phyloP scores from a whole-genome alignment of 768 basidiomycete genomes.

The Daedalea quercina region DNA sequence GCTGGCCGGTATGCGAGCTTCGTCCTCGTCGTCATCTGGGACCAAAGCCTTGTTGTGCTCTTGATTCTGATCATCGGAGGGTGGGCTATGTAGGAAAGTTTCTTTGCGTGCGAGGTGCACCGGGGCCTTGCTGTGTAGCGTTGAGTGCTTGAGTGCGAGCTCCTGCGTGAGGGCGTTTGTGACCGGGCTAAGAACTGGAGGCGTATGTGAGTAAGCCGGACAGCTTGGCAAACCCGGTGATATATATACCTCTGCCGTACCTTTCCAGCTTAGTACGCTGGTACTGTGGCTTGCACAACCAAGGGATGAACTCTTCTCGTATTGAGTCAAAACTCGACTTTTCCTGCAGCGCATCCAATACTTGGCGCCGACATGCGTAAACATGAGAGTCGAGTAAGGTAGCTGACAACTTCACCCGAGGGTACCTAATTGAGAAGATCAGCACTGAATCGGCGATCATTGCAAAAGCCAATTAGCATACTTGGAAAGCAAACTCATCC shows the following conservation, averaged over 20 bases:
- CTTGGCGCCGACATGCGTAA: conserved; percentile 73
- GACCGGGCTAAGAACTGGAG: conserved; percentile 39
- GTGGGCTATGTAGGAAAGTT: conserved; percentile 9
- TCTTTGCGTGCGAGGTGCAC: conserved; percentile 11
- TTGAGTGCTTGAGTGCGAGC: conserved; percentile 56
- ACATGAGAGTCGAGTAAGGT: conserved; percentile 82
- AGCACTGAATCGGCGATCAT: not conserved
- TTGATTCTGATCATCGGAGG: conserved; percentile 15
- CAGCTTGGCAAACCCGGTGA: not conserved
- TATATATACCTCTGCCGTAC: conserved; percentile 46
- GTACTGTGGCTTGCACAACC: conserved; percentile 85
- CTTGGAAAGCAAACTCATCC: conserved; percentile 70
- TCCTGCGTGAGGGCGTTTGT: conserved; percentile 39
- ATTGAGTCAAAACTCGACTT: conserved; percentile 75
- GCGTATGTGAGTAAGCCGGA: not conserved
- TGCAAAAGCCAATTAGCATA: conserved; percentile 26
- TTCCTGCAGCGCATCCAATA: conserved; percentile 65
- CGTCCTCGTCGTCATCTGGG: conserved; percentile 31
- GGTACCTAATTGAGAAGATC: conserved; percentile 45
- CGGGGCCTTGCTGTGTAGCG: conserved; percentile 27
- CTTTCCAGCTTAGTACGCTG: conserved; percentile 51
- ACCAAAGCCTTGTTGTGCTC: conserved; percentile 29
- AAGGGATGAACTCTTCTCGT: conserved; percentile 86
- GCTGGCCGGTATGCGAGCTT: conserved; percentile 31
- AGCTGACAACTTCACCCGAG: conserved; percentile 60